phyloP scores from a whole-genome alignment of 306 rosid genomes.

The Psophocarpus tetragonolobus region DNA sequence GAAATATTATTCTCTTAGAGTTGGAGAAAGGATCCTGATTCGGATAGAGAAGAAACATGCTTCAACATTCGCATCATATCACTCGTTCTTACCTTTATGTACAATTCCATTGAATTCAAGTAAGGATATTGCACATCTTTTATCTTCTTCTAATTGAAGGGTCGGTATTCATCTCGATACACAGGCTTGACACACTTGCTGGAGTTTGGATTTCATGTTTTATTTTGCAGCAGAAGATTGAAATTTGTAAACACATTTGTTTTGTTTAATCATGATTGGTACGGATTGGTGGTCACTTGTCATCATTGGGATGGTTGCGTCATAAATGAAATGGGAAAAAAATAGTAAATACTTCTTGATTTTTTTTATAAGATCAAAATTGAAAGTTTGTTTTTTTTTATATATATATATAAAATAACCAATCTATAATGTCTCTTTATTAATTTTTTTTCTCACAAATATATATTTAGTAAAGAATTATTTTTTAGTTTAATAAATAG shows the following conservation, averaged over 20 bases:
- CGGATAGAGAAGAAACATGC: background rate
- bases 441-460: too few species aligned
- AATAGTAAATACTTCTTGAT: too few species aligned
- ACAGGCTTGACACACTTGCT: background rate
- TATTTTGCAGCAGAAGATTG: background rate
- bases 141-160: background rate
- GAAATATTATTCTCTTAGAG: background rate
- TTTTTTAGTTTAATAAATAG: too few species aligned
- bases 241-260: background rate
- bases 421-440: too few species aligned
- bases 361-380: too few species aligned
- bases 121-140: background rate
- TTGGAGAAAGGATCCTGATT: background rate
- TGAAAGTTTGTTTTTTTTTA: too few species aligned
- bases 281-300: too few species aligned
- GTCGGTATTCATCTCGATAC: background rate
- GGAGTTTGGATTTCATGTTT: background rate
- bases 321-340: too few species aligned
- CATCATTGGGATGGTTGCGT: too few species aligned
- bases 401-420: too few species aligned
- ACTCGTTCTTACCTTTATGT: background rate
- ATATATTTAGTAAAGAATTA: too few species aligned
- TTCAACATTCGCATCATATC: background rate
- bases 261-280: background rate
- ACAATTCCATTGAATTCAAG: background rate